Conservation (phyloP, 768 basidiomycete species). For the Arthromyces matolae region DNA sequence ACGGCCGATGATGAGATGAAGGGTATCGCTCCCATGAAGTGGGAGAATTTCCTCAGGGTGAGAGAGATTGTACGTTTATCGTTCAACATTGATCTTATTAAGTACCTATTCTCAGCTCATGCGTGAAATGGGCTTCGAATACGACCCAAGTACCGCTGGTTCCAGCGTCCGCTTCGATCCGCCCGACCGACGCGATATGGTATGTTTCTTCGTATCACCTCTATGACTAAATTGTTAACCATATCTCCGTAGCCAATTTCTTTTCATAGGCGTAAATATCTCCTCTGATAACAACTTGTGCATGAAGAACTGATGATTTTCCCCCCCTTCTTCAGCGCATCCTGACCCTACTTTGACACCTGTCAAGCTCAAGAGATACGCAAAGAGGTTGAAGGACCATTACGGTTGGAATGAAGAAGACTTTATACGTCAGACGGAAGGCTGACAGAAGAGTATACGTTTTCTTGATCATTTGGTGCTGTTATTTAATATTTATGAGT, state of each 20-base stretch:
- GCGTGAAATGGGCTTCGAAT: slow-evolving; percentile 73
- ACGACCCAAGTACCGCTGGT: slow-evolving; percentile 72
- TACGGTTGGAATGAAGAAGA: slow-evolving; percentile 67
- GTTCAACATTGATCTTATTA: not conserved
- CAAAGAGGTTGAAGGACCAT: slow-evolving; percentile 52
- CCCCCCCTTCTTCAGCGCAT: slow-evolving; percentile 63
- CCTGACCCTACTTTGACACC: slow-evolving; percentile 65
- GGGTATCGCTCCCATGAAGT: slow-evolving; percentile 61
- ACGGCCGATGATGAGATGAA: slow-evolving; percentile 53
- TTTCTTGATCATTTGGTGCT: too few relatives aligned
- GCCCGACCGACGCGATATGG: slow-evolving; percentile 45
- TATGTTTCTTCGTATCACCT: slow-evolving; percentile 18
- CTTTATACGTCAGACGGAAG: slow-evolving; percentile 26
- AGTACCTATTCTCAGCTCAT: slow-evolving; percentile 58
- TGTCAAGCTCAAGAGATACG: slow-evolving; percentile 45
- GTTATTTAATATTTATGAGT: too few relatives aligned
- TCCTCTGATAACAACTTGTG: not conserved
- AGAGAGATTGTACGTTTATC: slow-evolving; percentile 5
- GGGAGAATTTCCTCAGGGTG: slow-evolving; percentile 78
- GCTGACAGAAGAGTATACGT: not conserved
- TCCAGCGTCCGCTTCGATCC: slow-evolving; percentile 83
- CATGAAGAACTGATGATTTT: slow-evolving; percentile 5
- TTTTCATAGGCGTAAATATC: slow-evolving; percentile 66
- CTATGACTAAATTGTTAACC: not conserved
- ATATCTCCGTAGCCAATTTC: slow-evolving; percentile 52